Base-by-base conservation (phyloP, 352 stramenopile genomes). In the Globisporangium mamillatum region DNA sequence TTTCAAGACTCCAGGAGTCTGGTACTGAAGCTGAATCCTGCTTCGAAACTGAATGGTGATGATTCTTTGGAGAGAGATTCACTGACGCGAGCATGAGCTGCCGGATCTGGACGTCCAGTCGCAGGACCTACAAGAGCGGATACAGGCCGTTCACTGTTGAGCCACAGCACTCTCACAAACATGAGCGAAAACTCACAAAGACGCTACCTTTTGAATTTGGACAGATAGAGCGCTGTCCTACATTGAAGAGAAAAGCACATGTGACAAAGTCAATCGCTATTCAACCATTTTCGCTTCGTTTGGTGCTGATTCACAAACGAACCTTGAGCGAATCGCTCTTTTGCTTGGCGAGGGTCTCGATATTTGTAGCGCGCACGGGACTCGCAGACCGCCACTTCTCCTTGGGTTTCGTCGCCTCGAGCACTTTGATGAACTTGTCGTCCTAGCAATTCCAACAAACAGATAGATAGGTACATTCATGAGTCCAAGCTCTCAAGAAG, bases 181-280 rank as follows among this genome's bases (percentile, higher is more conserved):
- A 4, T 22, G 20, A 55, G 20, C 1, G 4, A 32, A 32, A 32
- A 32, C 29, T n/a, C 10, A 48, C 14, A 4, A 18, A 48, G 38
- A 10, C 18, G 8, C 50, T 14, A 88, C 79, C 76, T 79, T 74
- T 27, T 80, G 72, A 34, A 85, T 71, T 55, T 86, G 78, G 29
- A 41, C 36, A 9, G 60, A 69, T 3, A 86, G 54, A 27, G 75
- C 60, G 36, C 69, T 80, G 34, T 63, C 60, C 78, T 71, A 24
- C 34, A 24, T 27, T 10, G 3, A 9, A 69, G 20, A 36, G 12
- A 20, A 4, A 20, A 9, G 41, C 16, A n/a, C 41, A n/a, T 7
- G 41, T 22, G 41, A 20, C 2, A 2, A 44, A 2, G 44, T 48
- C 12, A 57, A 24, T 24, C 20, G 4, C 24, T 20, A 36, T 18